These are phyloP conservation scores for Phylloporus sp. DNA, from an alignment of 768 basidiomycete genomes.

Conservation along the genomic window DNA sequence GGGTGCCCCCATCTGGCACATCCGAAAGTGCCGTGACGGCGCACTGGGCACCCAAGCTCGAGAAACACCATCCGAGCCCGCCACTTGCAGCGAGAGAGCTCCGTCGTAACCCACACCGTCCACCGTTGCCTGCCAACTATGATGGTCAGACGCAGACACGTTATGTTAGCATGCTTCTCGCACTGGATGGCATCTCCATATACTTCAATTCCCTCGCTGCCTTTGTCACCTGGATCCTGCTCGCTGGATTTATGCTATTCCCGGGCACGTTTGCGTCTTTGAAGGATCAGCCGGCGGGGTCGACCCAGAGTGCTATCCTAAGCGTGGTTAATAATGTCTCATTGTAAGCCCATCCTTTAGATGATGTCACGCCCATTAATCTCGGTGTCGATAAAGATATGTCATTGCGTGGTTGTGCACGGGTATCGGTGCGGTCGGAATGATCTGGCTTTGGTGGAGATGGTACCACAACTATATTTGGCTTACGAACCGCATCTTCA, in stretches of 20 bases:
- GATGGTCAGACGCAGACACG: conserved; percentile 36
- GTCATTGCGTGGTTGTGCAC: conserved; percentile 52
- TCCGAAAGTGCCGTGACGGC: not conserved
- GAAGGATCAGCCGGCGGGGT: conserved; percentile 20
- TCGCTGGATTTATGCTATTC: conserved; percentile 61
- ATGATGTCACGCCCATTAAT: conserved; percentile 1
- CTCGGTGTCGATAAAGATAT: conserved; percentile 34
- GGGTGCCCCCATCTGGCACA: conserved; percentile 1
- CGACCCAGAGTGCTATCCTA: conserved; percentile 33
- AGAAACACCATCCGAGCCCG: conserved; percentile 1
- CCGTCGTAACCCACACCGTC: conserved; percentile 18
- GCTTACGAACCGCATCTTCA: conserved; percentile 52
- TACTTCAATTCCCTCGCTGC: conserved; percentile 47
- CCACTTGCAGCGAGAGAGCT: conserved; percentile 15
- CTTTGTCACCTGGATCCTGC: conserved; percentile 61
- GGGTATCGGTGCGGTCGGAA: conserved; percentile 49
- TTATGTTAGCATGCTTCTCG: conserved; percentile 61
- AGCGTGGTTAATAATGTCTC: conserved; percentile 40
- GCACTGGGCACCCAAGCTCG: not conserved
- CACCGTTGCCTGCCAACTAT: conserved; percentile 19
- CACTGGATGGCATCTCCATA: conserved; percentile 51
- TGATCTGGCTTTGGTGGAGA: conserved; percentile 58
- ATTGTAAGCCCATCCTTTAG: conserved; percentile 35
- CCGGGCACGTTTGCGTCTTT: conserved; percentile 58
- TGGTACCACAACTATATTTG: conserved; percentile 60